Evolutionary conservation across 495 filamentous ascomycete species (phyloP), one percentile per base, ranked within the genome.

Genomic region (Apodospora peruviana): DNA sequence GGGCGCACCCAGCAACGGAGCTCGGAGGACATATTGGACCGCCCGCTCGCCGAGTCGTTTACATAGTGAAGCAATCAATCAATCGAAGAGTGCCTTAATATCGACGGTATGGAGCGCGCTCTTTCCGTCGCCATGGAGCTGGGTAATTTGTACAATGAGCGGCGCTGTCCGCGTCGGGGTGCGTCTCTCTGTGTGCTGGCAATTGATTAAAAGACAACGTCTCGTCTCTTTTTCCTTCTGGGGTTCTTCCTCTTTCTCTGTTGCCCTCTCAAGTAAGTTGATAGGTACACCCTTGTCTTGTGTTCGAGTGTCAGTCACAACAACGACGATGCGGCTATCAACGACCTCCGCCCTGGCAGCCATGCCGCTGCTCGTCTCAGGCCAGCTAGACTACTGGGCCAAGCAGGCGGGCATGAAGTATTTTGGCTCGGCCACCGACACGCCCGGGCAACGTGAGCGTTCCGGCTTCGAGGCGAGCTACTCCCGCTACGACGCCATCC

Each of bases 361-460:
- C 36, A 12, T 50, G 11, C 34, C 40, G 4, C 39, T 55, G 12
- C 52, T 54, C 20, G 55, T 47, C 4, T 47, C 59, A 0, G 58
- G 49, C 22, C 62, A 73, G 58, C 64, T 71, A 40, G 47, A 77
- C 52, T 41, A 55, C 25, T 57, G 66, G 14, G 72, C 73, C 32
- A 57, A 66, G 42, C 43, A 58, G 36, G 65, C 68, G 20, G 75
- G 75, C 18, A 62, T 70, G 11, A 60, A 67, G 43, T 79, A 74
- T 55, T 77, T 74, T 40, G 74, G 75, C 25, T 65, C 74, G 3
- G 75, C 74, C 29, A 76, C 70, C 38, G 75, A 79, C 56, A 69
- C 67, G 36, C 59, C 48, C 51, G 62, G 59, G 37, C 52, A 68
- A 42, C 62, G 72, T 17, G 61, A 67, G 55, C 68, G 76, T 46